A percentile compares a stretch with the other conserved stretches of the same genome.
Conservation (phyloP, 306 rosid genomes). For the Canavalia gladiata region DNA sequence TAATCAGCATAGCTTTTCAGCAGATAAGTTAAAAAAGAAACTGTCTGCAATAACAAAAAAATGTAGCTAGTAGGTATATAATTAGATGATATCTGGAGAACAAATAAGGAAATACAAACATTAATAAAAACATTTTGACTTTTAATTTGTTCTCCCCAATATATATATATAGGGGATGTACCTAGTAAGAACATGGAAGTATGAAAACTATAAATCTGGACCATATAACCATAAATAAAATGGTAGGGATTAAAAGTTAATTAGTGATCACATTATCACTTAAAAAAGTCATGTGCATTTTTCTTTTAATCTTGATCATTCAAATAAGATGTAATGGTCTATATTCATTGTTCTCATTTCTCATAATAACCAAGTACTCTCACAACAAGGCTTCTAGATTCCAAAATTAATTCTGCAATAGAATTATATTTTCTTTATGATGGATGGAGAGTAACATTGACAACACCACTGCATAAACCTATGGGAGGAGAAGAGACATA, state of each 20-base stretch:
- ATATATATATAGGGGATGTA: background rate
- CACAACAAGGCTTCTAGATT: constrained; percentile 15
- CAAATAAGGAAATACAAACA: constrained; percentile 34
- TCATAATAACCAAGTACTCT: too few species aligned
- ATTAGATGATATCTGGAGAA: constrained; percentile 29
- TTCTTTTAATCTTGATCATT: too few species aligned
- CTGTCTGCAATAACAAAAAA: constrained; percentile 74
- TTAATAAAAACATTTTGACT: background rate
- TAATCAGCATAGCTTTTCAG: constrained; percentile 95
- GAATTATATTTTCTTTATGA: constrained; percentile 5
- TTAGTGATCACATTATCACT: too few species aligned
- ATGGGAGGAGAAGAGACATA: constrained; percentile 17
- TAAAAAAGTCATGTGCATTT: too few species aligned
- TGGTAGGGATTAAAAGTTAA: too few species aligned
- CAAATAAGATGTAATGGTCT: too few species aligned
- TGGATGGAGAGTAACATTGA: constrained; percentile 32
- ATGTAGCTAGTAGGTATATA: constrained; percentile 45
- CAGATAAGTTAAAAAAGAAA: constrained; percentile 93
- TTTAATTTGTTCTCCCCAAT: constrained; percentile 20
- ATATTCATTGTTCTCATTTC: too few species aligned
- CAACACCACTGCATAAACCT: constrained; percentile 13
- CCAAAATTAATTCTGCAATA: constrained; percentile 32
- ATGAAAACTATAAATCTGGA: too few species aligned
- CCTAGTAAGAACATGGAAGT: too few species aligned
- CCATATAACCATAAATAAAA: too few species aligned